phyloP scores from a whole-genome alignment of 441 rosid species.

The Pelargonium fulgidum region DNA sequence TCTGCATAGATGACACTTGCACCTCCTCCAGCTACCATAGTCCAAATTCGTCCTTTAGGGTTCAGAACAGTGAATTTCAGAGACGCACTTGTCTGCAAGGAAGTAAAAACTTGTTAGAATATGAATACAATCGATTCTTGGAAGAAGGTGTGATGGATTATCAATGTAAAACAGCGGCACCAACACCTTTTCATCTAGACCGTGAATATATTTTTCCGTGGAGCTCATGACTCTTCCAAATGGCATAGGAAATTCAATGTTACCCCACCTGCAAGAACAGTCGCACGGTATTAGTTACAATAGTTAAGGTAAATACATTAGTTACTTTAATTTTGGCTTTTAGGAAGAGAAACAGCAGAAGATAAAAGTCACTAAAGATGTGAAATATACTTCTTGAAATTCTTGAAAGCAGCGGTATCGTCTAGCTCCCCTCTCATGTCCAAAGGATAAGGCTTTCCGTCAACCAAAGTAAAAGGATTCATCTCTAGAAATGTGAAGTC shows the following conservation, averaged over 20 bases:
- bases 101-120: background rate
- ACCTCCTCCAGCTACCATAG: constrained; percentile 98
- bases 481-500: constrained; percentile 98
- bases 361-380: constrained; percentile 2
- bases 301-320: constrained; percentile 10
- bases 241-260: constrained; percentile 59
- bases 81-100: constrained; percentile 84
- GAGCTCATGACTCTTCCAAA: constrained; percentile 69
- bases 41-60: constrained; percentile 92
- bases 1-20: constrained; percentile 96
- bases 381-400: constrained; percentile 69
- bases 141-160: too few relatives aligned
- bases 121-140: background rate
- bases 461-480: constrained; percentile 88
- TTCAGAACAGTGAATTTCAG: constrained; percentile 88
- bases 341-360: background rate
- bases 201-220: constrained; percentile 74
- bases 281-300: too few relatives aligned
- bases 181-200: constrained; percentile 81
- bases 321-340: constrained; percentile 3
- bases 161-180: too few relatives aligned
- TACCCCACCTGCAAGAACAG: constrained; percentile 47
- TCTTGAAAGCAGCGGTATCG: constrained; percentile 93
- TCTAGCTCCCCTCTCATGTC: constrained; percentile 99
- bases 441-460: constrained; percentile 89